Evolutionary conservation across 177 flowering plant genomes (phyloP).

Genomic region (Tripterygium wilfordii): DNA sequence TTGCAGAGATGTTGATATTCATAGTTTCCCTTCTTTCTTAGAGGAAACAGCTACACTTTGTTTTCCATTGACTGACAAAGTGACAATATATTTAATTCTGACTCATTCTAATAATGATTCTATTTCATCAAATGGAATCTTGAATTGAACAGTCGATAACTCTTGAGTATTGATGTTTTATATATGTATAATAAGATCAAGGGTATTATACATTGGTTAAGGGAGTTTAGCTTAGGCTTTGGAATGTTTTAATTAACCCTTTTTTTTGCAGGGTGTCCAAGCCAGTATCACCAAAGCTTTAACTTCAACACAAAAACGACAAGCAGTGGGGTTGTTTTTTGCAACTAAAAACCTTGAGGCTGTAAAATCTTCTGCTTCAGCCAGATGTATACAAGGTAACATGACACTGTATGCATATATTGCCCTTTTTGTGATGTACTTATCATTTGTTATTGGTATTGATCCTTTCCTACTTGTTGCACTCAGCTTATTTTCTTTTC

Average conservation of each 20-base stretch:
- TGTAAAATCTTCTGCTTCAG: conserved; percentile 17
- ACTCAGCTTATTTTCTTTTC: no score
- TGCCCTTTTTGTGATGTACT: not conserved
- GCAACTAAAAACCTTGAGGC: not conserved
- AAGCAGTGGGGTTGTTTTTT: conserved; percentile 7
- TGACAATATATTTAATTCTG: no score
- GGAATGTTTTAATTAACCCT: not conserved
- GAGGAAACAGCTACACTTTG: no score
- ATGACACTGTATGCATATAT: not conserved
- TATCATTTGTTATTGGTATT: not conserved
- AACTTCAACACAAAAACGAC: conserved; percentile 13
- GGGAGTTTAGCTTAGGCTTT: not conserved
- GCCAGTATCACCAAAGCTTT: conserved; percentile 20
- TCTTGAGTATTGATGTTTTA: not conserved
- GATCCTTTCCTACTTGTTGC: not conserved
- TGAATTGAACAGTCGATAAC: not conserved
- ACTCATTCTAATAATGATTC: no score
- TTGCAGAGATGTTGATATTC: no score
- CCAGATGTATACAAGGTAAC: conserved; percentile 28
- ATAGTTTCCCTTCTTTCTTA: no score
- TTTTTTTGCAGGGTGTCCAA: conserved; percentile 28
- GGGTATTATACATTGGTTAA: not conserved
- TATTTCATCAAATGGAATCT: no score
- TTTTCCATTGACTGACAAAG: no score
- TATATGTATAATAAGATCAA: not conserved